Evolutionary conservation across 495 filamentous ascomycete species (phyloP).

Genomic region (Cercophora scortea): DNA sequence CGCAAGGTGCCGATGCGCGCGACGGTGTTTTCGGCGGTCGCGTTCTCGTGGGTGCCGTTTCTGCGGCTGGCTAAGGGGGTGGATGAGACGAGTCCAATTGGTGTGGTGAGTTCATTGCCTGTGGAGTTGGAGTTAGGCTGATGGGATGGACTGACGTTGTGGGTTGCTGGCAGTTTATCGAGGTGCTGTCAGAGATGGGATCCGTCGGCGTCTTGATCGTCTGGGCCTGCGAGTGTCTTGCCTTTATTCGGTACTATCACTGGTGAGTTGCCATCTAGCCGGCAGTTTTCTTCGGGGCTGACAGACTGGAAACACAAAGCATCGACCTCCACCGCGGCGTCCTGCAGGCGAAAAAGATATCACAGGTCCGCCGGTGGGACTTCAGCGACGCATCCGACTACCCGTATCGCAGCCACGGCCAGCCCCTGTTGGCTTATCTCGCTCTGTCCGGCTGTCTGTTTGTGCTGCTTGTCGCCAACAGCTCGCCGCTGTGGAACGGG

Average conservation of each 20-base stretch:
- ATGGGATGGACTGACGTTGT: neutral
- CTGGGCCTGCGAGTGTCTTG: constrained; percentile 35
- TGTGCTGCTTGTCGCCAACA: constrained; percentile 28
- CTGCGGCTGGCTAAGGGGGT: constrained; percentile 13
- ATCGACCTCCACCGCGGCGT: constrained; percentile 19
- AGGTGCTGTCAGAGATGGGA: constrained; percentile 23
- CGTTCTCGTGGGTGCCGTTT: constrained; percentile 21
- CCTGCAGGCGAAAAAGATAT: constrained; percentile 18
- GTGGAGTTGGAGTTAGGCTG: no score
- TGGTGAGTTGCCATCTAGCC: constrained; percentile 16
- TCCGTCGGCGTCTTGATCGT: constrained; percentile 29
- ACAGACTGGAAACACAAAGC: constrained; percentile 8
- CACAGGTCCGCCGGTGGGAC: constrained; percentile 23
- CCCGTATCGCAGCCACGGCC: constrained; percentile 35
- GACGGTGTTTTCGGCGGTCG: constrained; percentile 24
- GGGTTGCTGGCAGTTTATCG: constrained; percentile 27
- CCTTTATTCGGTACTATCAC: constrained; percentile 34
- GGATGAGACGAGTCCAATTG: neutral
- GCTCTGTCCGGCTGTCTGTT: constrained; percentile 31
- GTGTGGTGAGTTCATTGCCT: no score
- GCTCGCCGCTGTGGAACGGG: constrained; percentile 32
- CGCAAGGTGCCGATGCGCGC: constrained; percentile 33
- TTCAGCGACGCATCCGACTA: constrained; percentile 25
- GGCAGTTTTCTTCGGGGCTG: neutral
- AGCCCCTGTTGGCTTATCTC: constrained; percentile 31